phyloP scores from a whole-genome alignment of 1,139 yeast species.

The Candida sojae region DNA sequence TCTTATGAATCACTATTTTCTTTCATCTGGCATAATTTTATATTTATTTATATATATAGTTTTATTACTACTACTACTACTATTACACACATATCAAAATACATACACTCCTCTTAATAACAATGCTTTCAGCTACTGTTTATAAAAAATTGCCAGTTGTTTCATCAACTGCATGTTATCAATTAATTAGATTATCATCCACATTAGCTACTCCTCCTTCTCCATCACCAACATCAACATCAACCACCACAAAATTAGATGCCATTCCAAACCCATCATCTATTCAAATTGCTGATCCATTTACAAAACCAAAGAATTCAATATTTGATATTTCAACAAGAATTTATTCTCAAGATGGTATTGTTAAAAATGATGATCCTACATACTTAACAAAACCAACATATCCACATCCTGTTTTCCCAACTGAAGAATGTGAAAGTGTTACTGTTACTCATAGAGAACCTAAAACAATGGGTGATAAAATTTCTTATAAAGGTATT shows the following conservation, averaged over 20 bases:
- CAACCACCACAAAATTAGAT: neutral
- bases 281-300: neutral
- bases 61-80: too few relatives aligned
- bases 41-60: neutral
- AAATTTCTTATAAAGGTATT: slow-evolving; percentile 51
- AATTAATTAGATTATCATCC: slow-evolving; percentile 3
- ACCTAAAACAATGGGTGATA: slow-evolving; percentile 52
- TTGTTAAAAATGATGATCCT: slow-evolving; percentile 26
- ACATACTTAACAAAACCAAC: slow-evolving; percentile 44
- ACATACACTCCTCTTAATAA: too few relatives aligned
- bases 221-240: neutral
- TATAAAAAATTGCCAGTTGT: neutral
- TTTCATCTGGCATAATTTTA: neutral
- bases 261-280: neutral
- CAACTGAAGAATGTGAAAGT: slow-evolving; percentile 45
- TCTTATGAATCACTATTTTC: too few relatives aligned
- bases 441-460: slow-evolving; percentile 55
- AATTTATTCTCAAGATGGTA: slow-evolving; percentile 24
- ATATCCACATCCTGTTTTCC: slow-evolving; percentile 59
- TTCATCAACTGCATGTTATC: neutral
- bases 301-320: neutral
- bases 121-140: slow-evolving; percentile 2
- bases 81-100: too few relatives aligned
- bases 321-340: slow-evolving; percentile 29
- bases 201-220: slow-evolving; percentile 2